Evolutionary conservation across 2,329 filamentous ascomycete species (phyloP), one percentile per base, ranked within the genome.

Genomic region (Nannizziopsis arthrosporioides): DNA sequence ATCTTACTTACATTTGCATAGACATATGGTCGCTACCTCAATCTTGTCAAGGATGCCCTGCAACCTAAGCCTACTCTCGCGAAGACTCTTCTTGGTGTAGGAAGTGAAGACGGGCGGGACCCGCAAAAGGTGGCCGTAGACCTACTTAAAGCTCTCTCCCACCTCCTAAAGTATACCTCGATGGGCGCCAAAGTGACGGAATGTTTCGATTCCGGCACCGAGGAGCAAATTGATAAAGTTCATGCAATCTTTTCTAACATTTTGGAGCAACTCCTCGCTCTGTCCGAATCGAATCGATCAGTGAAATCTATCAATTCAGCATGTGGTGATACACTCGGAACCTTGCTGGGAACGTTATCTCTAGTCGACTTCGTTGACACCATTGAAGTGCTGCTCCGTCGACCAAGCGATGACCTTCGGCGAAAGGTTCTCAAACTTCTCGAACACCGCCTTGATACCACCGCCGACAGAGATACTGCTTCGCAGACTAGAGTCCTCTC

Each of bases 331-430:
- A 77, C 86, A 1, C 73, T 96, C 42, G 80, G 84, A 14, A 83
- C 84, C 53, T 71, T 94, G n/a, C 74, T 98, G 44, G 83, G 85
- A 53, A 76, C 95, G 5, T 74, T 94, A 37, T 90, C 89, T 0
- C 88, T 90, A 2, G 75, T 80, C 45, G 87, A 95, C 66, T 92
- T 96, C 64, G 80, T 96, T 63, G 85, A 86, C 62, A 85, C 88
- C 8, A 83, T 93, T 36, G 85, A 94, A 61, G 78, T 80, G 22
- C 73, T 98, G 27, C 78, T 96, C 32, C 78, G 85, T 55, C 78
- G 82, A 42, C 80, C 84, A 5, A 81, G 87, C 54, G 75, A 85
- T 56, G 78, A 84, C 42, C 73, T 90, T 44, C 84, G 85, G 1
- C 81, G 84, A 55, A 89, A 85, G 67, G 85, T 88, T 42, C 77